Base-by-base conservation (phyloP, 2,329 filamentous ascomycete species). In the Macrophomina phaseolina region DNA sequence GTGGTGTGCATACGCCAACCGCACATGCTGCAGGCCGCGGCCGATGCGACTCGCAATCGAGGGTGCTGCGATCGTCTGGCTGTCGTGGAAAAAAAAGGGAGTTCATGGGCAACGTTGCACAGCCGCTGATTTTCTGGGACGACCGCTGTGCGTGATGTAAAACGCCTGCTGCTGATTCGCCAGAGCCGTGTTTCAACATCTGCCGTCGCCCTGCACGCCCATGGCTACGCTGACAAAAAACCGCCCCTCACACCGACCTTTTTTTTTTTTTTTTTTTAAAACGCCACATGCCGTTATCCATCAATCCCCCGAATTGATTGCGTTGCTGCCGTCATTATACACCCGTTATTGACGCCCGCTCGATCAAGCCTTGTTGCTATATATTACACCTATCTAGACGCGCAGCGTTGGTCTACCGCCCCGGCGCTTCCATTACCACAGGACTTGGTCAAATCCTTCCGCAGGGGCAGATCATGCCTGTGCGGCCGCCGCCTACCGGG, bases 161-260 rank as follows among this genome's bases (percentile, higher is more conserved):
- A 40, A 28, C 34, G 3, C 11, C 11, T 16, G 34, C 14, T 16
- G 14, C 16, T 48, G 40, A 61, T 61, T 61, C 56, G 56, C n/a
- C 40, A 32, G 56, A 32, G 23, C 56, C 32, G 56, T 38, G 56
- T 61, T 61, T 61, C 56, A 60, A 61, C 56, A 46, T 61, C 56
- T 32, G 56, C 56, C 28, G 32, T 48, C 40, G 14, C 30, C 56
- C 56, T 61, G 56, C 56, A 34, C 56, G 56, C 56, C 11, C 18
- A 38, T 23, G 55, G 42, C 14, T 30, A 61, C 56, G 48, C 56
- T 48, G 42, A 61, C 23, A 23, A 23, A 23, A 23, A 23, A 1
- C 23, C 23, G 48, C 56, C 40, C 56, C 56, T 61, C 56, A 61
- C 56, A 61, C 56, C 56, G 56, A 46, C 56, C 40, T 61, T 61